Evolutionary conservation across 2,329 filamentous ascomycete genomes (phyloP), one percentile per base, ranked within the genome.

Genomic region (Celoporthe dispersa): DNA sequence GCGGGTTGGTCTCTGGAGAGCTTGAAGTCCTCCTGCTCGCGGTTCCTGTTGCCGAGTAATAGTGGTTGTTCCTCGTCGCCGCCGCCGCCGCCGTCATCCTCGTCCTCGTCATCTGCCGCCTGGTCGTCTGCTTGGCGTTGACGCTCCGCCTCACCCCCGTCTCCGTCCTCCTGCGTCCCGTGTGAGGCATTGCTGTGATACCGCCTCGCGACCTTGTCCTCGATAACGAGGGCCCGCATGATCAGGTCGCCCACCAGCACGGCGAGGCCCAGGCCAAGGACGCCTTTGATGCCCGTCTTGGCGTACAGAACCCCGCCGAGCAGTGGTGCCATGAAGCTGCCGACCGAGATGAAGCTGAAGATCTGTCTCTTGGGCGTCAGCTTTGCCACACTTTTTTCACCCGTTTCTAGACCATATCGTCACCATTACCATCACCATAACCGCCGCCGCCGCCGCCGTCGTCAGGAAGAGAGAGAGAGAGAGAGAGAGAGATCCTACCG

Each of bases 221-320:
- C 89, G n/a, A 91, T 83, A 66, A 91, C 82, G 6, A 88, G 76
- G 0, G 89, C 74, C 16, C 90, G 84, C 83, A 91, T 85, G 31
- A 87, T 68, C 70, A 91, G 86, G 76, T 91, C 89, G 22, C 91
- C 71, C 0, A 75, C 82, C 1, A 91, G 76, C 11, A 91, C 77
- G 0, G 80, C 84, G 63, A 88, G 82, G 0, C 84, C 85, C 33
- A 90, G 78, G 0, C 83, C 84, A 75, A 90, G 90, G 0, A 91
- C 88, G 0, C 87, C 88, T 16, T 78, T 75, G 74, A 87, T 87
- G 2, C 89, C 89, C 0, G 84, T 83, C 73, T 86, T 86, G 37
- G 86, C 81, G 75, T 91, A 91, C 0, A 91, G 77, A 0, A 89
- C 75, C 0, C 90, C 90, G 3, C 89, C 89, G 0, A 90, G 77